phyloP scores from a whole-genome alignment of 192 early-diverging fungal genomes.

The Geranomyces michiganensis region DNA sequence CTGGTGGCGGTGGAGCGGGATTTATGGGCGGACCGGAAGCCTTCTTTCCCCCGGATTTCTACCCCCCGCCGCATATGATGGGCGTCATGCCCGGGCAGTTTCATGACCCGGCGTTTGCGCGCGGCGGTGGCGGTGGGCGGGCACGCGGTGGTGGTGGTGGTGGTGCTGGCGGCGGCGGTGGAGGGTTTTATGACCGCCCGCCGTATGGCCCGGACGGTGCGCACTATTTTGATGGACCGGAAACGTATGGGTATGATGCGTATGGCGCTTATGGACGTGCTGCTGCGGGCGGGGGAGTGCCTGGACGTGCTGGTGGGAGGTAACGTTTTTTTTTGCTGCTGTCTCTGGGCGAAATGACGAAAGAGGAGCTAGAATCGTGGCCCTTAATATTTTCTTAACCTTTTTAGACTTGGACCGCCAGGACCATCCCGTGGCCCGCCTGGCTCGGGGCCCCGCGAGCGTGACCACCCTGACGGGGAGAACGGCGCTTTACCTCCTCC shows the following conservation, averaged over 20 bases:
- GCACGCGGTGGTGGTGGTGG: conserved; percentile 18
- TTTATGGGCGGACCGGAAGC: conserved; percentile 22
- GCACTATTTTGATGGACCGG: conserved; percentile 24
- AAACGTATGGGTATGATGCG: conserved; percentile 20
- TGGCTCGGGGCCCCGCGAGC: neutral
- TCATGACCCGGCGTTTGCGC: neutral
- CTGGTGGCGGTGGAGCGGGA: neutral
- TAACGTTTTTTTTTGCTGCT: too few species aligned
- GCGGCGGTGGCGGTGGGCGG: conserved; percentile 3
- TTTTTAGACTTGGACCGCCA: too few species aligned
- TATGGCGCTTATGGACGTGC: conserved; percentile 2
- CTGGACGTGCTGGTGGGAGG: conserved; percentile 1
- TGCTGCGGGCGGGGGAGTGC: neutral
- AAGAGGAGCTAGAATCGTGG: too few species aligned
- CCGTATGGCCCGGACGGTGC: conserved; percentile 19
- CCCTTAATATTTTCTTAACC: too few species aligned
- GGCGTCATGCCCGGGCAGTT: conserved; percentile 19
- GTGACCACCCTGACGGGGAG: neutral
- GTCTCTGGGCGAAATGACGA: too few species aligned
- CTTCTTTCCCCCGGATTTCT: conserved; percentile 29
- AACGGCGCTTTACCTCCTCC: neutral
- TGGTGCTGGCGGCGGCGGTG: conserved; percentile 12
- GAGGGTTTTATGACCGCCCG: conserved; percentile 22
- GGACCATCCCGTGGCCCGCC: too few species aligned
- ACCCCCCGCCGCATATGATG: conserved; percentile 29